Evolutionary conservation across 805 yeast genomes (phyloP).

Genomic region (Saccharomyces eubayanus): DNA sequence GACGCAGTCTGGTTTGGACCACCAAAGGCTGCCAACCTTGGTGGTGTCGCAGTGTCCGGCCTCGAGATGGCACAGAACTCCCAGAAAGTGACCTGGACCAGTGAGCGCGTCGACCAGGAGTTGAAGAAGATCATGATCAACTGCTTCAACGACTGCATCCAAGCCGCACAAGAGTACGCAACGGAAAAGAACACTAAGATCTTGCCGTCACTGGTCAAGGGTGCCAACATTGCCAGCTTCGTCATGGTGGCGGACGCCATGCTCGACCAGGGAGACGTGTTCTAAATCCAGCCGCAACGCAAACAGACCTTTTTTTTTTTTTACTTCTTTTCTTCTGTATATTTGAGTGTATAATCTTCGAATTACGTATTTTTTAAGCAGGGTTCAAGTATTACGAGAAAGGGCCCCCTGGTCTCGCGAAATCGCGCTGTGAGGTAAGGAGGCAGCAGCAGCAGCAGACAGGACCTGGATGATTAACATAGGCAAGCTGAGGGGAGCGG

Average conservation of each 20-base stretch:
- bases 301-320: neutral
- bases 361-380: neutral
- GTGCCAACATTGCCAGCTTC: constrained; percentile 99
- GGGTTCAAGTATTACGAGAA: neutral
- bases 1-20: constrained; percentile 92
- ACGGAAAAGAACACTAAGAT: constrained; percentile 48
- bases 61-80: constrained; percentile 99
- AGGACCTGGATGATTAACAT: neutral
- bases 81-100: constrained; percentile 82
- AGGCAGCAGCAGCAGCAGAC: neutral
- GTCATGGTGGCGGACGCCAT: constrained; percentile 97
- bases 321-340: neutral
- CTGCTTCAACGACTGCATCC: constrained; percentile 88
- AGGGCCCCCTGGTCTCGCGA: neutral
- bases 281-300: constrained; percentile 10
- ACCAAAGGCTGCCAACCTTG: constrained; percentile 98
- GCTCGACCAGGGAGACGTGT: constrained; percentile 90
- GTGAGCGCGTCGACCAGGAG: constrained; percentile 86
- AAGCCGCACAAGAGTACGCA: constrained; percentile 74
- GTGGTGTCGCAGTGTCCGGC: constrained; percentile 99
- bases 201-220: constrained; percentile 92
- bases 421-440: neutral
- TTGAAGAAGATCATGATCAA: constrained; percentile 87
- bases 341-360: neutral
- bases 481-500: neutral